Evolutionary conservation across 2,329 filamentous ascomycete genomes (phyloP), one percentile per base, ranked within the genome.

Genomic region (Alternaria viburni): DNA sequence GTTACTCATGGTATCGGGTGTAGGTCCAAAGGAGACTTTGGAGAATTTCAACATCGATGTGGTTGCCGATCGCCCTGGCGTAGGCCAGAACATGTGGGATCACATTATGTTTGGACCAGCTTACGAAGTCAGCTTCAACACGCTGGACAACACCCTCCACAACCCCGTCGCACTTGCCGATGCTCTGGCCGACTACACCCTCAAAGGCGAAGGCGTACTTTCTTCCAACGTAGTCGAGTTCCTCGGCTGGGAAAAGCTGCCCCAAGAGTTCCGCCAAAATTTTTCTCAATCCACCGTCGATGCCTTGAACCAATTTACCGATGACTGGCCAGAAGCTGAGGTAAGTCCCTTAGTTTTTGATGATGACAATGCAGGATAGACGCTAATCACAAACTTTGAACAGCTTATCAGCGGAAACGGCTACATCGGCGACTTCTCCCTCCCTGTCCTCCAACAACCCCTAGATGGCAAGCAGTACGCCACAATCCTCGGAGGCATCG

Each of bases 1-100:
- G 54, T 59, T 77, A 0, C 71, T 73, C 71, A 77, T 80, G 71
- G 66, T 81, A 1, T 80, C 76, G 5, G 79, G 79, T 11, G 71
- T 81, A 26, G 79, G 80, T 7, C 71, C 69, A 5, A 47, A 32
- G 6, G 59, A 57, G 6, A 66, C 54, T 1, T 62, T 76, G 6
- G 3, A 66, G 6, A 15, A 59, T 5, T 59, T 62, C 47, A 56
- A 62, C 15, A 77, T 76, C 44, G 21, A 59, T 0, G 61, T 76
- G 1, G 45, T 77, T 13, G 30, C 57, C 1, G 66, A 75, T 32
- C 57, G 49, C 12, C 57, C 66, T 4, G 72, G 69, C 15, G 75
- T 77, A 1, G 74, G 75, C 15, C 69, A 75, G 47, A 68, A 67
- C 47, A 55, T 69, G 28, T 59, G 46, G 61, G 62, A 67, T 32